Evolutionary conservation across 495 filamentous ascomycete genomes (phyloP), one percentile per base, ranked within the genome.

Genomic region (Saxophila tyrrhenica): DNA sequence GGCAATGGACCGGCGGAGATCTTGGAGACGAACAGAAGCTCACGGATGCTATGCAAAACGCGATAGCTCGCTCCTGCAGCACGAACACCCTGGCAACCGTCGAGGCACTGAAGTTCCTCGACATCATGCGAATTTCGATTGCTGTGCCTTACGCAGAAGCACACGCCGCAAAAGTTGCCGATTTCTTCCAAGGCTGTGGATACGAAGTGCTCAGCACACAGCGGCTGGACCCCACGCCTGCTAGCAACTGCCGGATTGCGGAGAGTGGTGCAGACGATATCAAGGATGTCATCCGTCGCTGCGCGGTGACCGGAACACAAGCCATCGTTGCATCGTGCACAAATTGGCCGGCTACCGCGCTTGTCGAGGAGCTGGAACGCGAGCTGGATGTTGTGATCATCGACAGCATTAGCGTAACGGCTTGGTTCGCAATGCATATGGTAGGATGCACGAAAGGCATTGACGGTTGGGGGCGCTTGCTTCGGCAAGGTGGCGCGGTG

Each of bases 11-110:
- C 24, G 55, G 55, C 24, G 20, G 22, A 2, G 41, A 25, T 1
- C 25, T 58, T 10, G 50, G 29, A 21, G 49, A 19, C 17, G 54
- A 57, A 21, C 2, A 39, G 24, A 5, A 48, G 29, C 50, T 58
- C 1, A 48, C 55, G 17, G 29, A 53, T 24, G 35, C 47, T 2
- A 44, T 58, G 50, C 21, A 20, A 9, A 48, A 48, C n/a, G 50
- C 55, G 1, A 53, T 48, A 8, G 55, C 50, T 10, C 20, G 51
- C 1, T 41, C 49, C 5, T 52, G 39, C 25, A 49, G 50, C 43
- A 58, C 55, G n/a, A 58, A 39, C 19, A 58, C 55, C 17, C 16
- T 58, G 9, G 55, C 55, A 19, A 58, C 50, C 9, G 32, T 48
- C 16, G 50, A 39, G 20, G 55, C 55, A 15, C 50, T 58, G 11